Conservation (phyloP, 257 asterid genomes). For the Penstemon eatonii region DNA sequence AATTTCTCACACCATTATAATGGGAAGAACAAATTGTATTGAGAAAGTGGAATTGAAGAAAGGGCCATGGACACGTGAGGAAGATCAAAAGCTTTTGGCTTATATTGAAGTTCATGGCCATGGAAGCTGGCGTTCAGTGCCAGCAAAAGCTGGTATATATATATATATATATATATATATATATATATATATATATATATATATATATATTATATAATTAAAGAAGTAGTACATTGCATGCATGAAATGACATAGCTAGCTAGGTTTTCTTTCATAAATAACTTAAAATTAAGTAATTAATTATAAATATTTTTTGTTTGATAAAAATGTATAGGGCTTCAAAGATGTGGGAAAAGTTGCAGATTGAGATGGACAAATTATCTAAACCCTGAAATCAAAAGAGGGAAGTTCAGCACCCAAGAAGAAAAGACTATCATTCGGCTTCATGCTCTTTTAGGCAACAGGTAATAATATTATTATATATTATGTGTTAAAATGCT, state of each 20-base stretch:
- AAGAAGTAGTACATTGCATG: no score
- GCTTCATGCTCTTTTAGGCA: constrained; percentile 64
- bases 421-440: constrained; percentile 61
- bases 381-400: constrained; percentile 50
- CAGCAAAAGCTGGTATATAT: constrained; percentile 11
- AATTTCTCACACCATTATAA: neutral
- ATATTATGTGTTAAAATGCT: neutral
- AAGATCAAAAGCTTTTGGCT: constrained; percentile 42
- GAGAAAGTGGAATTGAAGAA: constrained; percentile 47
- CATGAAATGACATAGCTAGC: neutral
- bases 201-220: constrained; percentile 1
- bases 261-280: neutral
- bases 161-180: neutral
- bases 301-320: neutral
- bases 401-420: constrained; percentile 54
- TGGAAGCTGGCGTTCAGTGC: constrained; percentile 49
- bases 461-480: constrained; percentile 35
- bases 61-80: constrained; percentile 57
- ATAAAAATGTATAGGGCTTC: constrained; percentile 35
- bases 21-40: constrained; percentile 46
- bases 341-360: constrained; percentile 64
- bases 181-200: constrained; percentile 25
- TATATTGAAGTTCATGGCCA: constrained; percentile 45
- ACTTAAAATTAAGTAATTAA: neutral
- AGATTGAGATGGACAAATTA: constrained; percentile 62